Percentiles rank a stretch among this genome's conserved stretches.
Evolutionary conservation across 164 flowering plant genomes (phyloP).

Genomic region (Berberis vulgaris): DNA sequence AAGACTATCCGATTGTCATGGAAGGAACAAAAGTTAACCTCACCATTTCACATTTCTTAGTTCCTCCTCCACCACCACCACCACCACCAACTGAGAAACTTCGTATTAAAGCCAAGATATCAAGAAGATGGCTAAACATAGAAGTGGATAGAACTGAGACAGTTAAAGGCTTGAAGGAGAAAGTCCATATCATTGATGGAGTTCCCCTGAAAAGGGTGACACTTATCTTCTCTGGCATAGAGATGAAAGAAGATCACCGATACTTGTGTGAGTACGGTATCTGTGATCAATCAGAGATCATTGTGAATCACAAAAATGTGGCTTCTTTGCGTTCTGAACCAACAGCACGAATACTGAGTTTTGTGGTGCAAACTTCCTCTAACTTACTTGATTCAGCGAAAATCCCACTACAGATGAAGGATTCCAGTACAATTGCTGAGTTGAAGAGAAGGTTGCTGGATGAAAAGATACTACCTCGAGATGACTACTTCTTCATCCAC

Average conservation of each 20-base stretch:
- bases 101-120: constrained; percentile 32
- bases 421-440: constrained; percentile 41
- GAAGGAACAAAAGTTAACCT: constrained; percentile 61
- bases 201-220: constrained; percentile 42
- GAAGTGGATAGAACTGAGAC: constrained; percentile 58
- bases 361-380: constrained; percentile 55
- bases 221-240: constrained; percentile 40
- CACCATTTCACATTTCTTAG: background rate
- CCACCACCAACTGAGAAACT: constrained; percentile 14
- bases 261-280: constrained; percentile 54
- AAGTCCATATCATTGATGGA: constrained; percentile 61
- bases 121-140: constrained; percentile 30
- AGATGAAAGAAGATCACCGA: constrained; percentile 53
- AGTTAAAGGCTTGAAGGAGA: constrained; percentile 57
- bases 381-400: constrained; percentile 44
- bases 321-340: constrained; percentile 23
- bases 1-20: constrained; percentile 51
- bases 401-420: constrained; percentile 54
- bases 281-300: constrained; percentile 44
- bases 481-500: constrained; percentile 83
- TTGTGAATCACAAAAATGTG: constrained; percentile 30
- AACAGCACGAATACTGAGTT: constrained; percentile 25
- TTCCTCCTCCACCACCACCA: background rate
- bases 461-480: constrained; percentile 42
- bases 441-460: constrained; percentile 39